phyloP scores from a whole-genome alignment of 805 yeast genomes.

The Cyberlindnera meyerae region DNA sequence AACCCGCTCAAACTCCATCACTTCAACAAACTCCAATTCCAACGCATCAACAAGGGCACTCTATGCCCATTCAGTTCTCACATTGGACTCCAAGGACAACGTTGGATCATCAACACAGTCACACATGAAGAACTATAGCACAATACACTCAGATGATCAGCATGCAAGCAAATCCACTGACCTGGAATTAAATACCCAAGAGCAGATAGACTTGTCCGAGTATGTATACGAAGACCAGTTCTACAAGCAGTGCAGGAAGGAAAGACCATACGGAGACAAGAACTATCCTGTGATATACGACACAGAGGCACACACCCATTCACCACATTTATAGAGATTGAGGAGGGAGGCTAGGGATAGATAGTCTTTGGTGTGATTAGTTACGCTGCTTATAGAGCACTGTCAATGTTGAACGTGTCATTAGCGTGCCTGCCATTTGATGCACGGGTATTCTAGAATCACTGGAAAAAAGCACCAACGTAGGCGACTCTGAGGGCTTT shows the following conservation, averaged over 20 bases:
- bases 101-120: slow-evolving; percentile 3
- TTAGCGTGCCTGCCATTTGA: too few species aligned
- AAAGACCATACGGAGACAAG: slow-evolving; percentile 33
- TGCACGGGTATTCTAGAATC: too few species aligned
- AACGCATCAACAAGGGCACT: slow-evolving; percentile 22
- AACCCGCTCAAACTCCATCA: slow-evolving; percentile 18
- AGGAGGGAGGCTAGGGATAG: slow-evolving; percentile 20
- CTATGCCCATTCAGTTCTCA: slow-evolving; percentile 22
- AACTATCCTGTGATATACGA: slow-evolving; percentile 39
- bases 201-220: slow-evolving; percentile 27
- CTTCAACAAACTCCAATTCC: slow-evolving; percentile 21
- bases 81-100: slow-evolving; percentile 17
- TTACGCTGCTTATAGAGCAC: too few species aligned
- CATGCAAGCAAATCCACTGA: slow-evolving; percentile 1
- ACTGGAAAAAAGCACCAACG: too few species aligned
- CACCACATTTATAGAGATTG: slow-evolving; percentile 24
- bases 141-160: too few species aligned
- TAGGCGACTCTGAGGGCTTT: too few species aligned
- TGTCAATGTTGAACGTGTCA: too few species aligned
- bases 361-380: slow-evolving; percentile 2
- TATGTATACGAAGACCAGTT: slow-evolving; percentile 32
- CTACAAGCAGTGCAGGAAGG: slow-evolving; percentile 30
- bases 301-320: slow-evolving; percentile 24
- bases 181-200: too few species aligned
- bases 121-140: slow-evolving; percentile 9